Evolutionary conservation across 257 asterid species (phyloP).

Genomic region (Lycium ferocissimum): DNA sequence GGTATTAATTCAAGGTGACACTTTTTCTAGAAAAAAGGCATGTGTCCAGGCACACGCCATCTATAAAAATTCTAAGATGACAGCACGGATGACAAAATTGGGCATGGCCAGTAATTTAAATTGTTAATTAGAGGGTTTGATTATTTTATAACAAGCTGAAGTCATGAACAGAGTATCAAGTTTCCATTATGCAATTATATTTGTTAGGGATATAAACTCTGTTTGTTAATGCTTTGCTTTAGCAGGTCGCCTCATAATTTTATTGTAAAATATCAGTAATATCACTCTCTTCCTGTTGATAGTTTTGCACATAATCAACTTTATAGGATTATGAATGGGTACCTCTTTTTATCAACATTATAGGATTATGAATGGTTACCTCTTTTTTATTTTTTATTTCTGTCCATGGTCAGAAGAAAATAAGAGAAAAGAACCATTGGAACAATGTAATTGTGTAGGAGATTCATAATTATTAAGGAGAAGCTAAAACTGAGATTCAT

Average conservation of each 20-base stretch:
- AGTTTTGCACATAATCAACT: neutral
- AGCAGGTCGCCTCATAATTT: conserved; percentile 51
- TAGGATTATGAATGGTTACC: too few species aligned
- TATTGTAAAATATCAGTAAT: conserved; percentile 28
- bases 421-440: too few species aligned
- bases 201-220: too few species aligned
- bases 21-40: too few species aligned
- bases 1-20: too few species aligned
- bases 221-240: too few species aligned
- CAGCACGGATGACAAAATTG: conserved; percentile 45
- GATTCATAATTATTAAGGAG: too few species aligned
- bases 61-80: conserved; percentile 37
- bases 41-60: conserved; percentile 33
- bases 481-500: too few species aligned
- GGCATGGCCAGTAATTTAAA: conserved; percentile 27
- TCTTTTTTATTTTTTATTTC: neutral
- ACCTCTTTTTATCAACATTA: too few species aligned
- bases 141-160: neutral
- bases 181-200: neutral
- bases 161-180: conserved; percentile 26
- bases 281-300: conserved; percentile 35
- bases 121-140: conserved; percentile 7
- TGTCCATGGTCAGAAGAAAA: neutral
- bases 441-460: too few species aligned
- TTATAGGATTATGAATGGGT: neutral